Evolutionary conservation across 345 rosid genomes (phyloP).

Genomic region (Syzygium aqueum): DNA sequence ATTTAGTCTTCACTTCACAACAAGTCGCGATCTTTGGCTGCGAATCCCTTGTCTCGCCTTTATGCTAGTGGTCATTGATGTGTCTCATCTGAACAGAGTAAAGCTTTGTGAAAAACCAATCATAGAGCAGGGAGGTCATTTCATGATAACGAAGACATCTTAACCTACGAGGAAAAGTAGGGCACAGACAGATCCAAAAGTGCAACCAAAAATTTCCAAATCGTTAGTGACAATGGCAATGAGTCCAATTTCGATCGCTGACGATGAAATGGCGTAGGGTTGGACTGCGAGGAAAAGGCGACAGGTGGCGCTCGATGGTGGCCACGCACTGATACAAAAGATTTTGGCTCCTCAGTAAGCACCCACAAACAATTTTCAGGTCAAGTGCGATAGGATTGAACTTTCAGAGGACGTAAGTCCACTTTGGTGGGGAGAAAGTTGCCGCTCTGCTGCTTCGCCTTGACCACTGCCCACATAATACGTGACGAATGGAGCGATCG

Average conservation of each 20-base stretch:
- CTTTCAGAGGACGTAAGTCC: background rate
- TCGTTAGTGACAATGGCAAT: background rate
- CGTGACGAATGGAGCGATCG: background rate
- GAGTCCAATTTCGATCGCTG: background rate
- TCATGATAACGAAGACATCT: background rate
- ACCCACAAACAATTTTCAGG: background rate
- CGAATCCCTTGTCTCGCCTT: background rate
- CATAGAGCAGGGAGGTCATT: background rate
- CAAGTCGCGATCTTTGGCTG: background rate
- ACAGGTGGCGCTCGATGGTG: background rate
- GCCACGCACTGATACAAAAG: background rate
- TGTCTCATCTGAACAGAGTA: background rate
- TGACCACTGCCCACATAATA: background rate
- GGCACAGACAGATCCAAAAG: background rate
- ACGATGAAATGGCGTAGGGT: background rate
- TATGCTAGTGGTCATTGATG: background rate
- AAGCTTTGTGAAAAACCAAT: background rate
- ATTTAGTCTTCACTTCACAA: background rate
- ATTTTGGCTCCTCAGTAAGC: too few species aligned
- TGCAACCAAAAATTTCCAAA: background rate
- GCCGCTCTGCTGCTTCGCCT: background rate
- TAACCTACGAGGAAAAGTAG: background rate
- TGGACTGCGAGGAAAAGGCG: background rate
- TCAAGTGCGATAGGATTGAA: background rate
- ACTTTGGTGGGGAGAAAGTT: background rate